phyloP scores from a whole-genome alignment of 2,329 filamentous ascomycete species.

The Amesomyces nigricolor region DNA sequence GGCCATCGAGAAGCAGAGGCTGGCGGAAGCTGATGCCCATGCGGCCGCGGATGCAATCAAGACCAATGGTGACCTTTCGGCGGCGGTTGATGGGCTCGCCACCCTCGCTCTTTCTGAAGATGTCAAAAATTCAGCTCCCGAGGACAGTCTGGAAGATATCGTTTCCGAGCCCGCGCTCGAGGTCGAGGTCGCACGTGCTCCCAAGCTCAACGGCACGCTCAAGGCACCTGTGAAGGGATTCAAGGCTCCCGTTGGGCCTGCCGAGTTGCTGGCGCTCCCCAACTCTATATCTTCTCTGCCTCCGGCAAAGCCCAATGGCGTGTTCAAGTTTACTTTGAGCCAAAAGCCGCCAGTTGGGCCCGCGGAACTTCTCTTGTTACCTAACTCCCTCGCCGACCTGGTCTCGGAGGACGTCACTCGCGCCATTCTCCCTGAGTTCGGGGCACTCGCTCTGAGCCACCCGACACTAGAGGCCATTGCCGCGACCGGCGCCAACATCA shows the following conservation, averaged over 20 bases:
- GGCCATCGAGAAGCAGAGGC: conserved; percentile 65
- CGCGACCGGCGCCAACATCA: conserved; percentile 15
- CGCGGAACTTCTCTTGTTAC: conserved; percentile 20
- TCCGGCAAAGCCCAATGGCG: conserved; percentile 11
- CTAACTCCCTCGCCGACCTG: conserved; percentile 21
- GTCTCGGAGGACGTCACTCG: background rate
- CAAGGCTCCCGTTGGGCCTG: conserved; percentile 16
- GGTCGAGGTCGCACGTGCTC: background rate
- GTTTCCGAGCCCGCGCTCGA: background rate
- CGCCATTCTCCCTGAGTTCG: background rate
- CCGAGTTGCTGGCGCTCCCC: conserved; percentile 39
- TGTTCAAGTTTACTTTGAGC: background rate
- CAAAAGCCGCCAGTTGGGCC: conserved; percentile 21
- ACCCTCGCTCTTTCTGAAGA: background rate
- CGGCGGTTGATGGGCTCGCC: background rate
- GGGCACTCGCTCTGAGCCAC: background rate
- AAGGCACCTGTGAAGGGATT: background rate
- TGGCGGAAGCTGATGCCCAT: conserved; percentile 38
- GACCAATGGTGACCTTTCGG: background rate
- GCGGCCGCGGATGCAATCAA: background rate
- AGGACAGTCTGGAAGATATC: background rate
- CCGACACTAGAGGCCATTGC: background rate
- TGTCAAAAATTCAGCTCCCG: background rate
- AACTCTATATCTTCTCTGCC: conserved; percentile 37
- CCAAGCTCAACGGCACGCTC: background rate